Base-by-base conservation (phyloP, 2,329 filamentous ascomycete species). In the Cordyceps tenuipes region DNA sequence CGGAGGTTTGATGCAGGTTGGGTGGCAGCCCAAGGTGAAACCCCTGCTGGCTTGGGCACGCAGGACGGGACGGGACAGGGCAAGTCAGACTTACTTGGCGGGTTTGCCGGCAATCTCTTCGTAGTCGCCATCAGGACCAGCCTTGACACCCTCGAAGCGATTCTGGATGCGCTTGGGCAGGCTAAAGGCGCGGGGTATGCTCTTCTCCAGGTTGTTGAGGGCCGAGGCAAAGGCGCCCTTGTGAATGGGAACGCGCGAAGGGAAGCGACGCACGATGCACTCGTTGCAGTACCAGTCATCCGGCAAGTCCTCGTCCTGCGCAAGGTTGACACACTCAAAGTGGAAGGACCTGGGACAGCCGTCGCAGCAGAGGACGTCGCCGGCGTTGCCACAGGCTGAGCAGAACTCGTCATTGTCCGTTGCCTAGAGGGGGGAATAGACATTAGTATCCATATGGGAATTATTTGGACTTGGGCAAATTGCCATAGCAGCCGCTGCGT, bases 341-440 rank as follows among this genome's bases (percentile, higher is more conserved):
- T 97, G 94, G 74, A 95, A 97, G 6, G 92, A 90, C 65, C 90
- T 85, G 62, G 87, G 84, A 75, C 94, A 99, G 63, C 89, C 90
- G 76, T 97, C 94, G 73, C 94, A 99, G 75, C 92, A 97, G 65
- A 97, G 82, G 64, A 99, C 82, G 66, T 91, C 85, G 61, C 93
- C 93, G 65, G 85, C 88, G 64, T 88, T 89, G 68, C 87, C 85
- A 75, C 94, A 99, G 50, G 91, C 85, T 63, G 87, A 87, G 77
- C 93, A 99, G 69, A 88, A 88, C 72, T 97, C 93, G 72, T 94
- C 90, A 72, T 96, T 96, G 63, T 96, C 88, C 66, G 72, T 70
- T 36, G 65, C 66, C 73, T 75, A 61, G 21, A 58, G 57, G 53
- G 57, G 39, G 17, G 39, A 62, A 63, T 62, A 68, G 62, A 63